phyloP scores from a whole-genome alignment of 306 rosid species.

The Trichosanthes truncata region DNA sequence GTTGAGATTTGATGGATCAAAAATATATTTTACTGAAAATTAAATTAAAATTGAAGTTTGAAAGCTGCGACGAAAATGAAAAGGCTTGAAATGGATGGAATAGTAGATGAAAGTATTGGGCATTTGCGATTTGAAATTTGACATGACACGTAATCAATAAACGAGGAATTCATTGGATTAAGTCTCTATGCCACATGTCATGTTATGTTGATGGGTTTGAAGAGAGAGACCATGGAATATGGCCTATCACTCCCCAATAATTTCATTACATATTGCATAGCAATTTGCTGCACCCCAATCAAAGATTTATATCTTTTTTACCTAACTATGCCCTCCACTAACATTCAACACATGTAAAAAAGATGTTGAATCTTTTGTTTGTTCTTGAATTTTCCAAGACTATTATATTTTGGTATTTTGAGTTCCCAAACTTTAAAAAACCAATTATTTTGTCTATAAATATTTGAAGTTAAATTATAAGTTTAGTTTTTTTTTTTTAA shows the following conservation, averaged over 20 bases:
- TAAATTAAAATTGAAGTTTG: neutral
- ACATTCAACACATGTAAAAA: too few species aligned
- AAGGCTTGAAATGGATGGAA: neutral
- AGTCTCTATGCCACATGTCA: neutral
- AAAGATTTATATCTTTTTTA: too few species aligned
- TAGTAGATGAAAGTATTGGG: neutral
- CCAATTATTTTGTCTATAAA: too few species aligned
- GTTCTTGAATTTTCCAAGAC: too few species aligned
- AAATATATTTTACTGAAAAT: neutral
- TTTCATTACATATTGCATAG: neutral
- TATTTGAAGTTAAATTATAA: too few species aligned
- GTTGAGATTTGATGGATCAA: too few species aligned
- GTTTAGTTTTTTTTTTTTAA: too few species aligned
- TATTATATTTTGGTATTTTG: too few species aligned
- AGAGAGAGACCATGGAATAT: neutral
- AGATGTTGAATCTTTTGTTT: too few species aligned
- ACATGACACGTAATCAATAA: slow-evolving; percentile 6
- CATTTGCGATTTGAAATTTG: neutral
- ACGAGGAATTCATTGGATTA: neutral
- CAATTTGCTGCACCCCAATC: too few species aligned
- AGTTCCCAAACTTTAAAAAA: too few species aligned
- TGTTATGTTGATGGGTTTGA: neutral
- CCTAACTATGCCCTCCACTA: too few species aligned
- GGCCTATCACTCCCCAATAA: neutral
- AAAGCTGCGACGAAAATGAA: neutral